These are phyloP conservation scores for Pleurotus citrinopileatus DNA, from an alignment of 768 basidiomycete species.

Conservation along the genomic window DNA sequence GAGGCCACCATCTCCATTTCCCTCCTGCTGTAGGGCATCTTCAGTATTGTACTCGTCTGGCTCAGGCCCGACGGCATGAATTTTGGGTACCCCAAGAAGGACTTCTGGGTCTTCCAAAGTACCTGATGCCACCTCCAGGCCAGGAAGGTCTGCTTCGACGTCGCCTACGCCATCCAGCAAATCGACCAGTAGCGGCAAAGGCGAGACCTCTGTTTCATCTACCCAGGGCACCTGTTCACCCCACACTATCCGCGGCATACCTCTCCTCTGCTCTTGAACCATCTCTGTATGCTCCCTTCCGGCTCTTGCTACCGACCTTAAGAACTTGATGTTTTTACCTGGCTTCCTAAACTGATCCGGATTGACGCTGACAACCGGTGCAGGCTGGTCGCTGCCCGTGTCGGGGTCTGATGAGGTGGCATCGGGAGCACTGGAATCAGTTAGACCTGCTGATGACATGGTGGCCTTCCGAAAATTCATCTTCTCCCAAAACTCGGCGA, in stretches of 20 bases:
- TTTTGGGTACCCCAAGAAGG: neutral
- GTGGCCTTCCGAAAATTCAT: constrained; percentile 36
- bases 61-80: neutral
- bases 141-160: neutral
- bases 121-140: neutral
- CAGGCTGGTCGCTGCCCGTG: constrained; percentile 21
- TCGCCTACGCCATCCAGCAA: neutral
- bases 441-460: neutral
- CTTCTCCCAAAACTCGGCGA: constrained; percentile 42
- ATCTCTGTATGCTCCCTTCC: constrained; percentile 40
- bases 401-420: no score
- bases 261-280: constrained; percentile 33
- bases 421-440: no score
- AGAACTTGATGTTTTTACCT: constrained; percentile 27
- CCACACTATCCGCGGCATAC: constrained; percentile 45
- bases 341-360: constrained; percentile 34
- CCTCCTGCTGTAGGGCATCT: no score
- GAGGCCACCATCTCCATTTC: no score
- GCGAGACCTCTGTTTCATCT: constrained; percentile 1
- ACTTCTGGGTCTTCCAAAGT: neutral
- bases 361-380: constrained; percentile 14
- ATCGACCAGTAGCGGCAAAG: neutral
- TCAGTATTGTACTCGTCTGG: no score
- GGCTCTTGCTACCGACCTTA: constrained; percentile 45
- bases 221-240: constrained; percentile 19